A percentile compares a stretch with the other conserved stretches of the same genome.
Conservation (phyloP, 306 rosid species). For the Hippophae tibetana region DNA sequence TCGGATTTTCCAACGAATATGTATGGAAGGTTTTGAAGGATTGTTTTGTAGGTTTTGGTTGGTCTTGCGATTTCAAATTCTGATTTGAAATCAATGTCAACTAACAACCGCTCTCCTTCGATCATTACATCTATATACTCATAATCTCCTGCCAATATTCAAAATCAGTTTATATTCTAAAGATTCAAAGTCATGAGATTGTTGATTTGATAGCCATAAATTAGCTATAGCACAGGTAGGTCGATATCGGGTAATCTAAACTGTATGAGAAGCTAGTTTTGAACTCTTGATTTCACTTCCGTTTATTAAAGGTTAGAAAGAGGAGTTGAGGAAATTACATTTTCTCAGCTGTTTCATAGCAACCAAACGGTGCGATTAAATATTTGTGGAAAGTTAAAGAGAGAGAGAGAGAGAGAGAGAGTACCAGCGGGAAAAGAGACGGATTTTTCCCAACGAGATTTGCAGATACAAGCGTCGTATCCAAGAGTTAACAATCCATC, state of each 20-base stretch:
- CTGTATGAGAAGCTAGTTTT: too few relatives aligned
- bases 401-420: not conserved
- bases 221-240: too few relatives aligned
- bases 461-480: conserved; percentile 78
- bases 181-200: too few relatives aligned
- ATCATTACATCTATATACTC: conserved; percentile 58
- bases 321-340: too few relatives aligned
- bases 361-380: conserved; percentile 4
- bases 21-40: conserved; percentile 54
- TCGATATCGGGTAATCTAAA: too few relatives aligned
- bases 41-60: conserved; percentile 45
- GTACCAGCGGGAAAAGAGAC: conserved; percentile 59
- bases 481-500: conserved; percentile 49
- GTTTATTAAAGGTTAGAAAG: too few relatives aligned
- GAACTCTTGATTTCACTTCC: too few relatives aligned
- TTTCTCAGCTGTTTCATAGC: conserved; percentile 7
- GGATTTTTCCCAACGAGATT: conserved; percentile 83
- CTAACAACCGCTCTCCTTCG: conserved; percentile 37
- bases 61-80: conserved; percentile 75
- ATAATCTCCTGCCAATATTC: conserved; percentile 43
- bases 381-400: not conserved
- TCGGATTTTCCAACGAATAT: conserved; percentile 64
- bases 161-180: not conserved
- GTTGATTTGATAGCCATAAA: too few relatives aligned
- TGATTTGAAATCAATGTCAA: conserved; percentile 74